Base-by-base conservation (phyloP, 208 protist species). In the Phytomonas sp. region DNA sequence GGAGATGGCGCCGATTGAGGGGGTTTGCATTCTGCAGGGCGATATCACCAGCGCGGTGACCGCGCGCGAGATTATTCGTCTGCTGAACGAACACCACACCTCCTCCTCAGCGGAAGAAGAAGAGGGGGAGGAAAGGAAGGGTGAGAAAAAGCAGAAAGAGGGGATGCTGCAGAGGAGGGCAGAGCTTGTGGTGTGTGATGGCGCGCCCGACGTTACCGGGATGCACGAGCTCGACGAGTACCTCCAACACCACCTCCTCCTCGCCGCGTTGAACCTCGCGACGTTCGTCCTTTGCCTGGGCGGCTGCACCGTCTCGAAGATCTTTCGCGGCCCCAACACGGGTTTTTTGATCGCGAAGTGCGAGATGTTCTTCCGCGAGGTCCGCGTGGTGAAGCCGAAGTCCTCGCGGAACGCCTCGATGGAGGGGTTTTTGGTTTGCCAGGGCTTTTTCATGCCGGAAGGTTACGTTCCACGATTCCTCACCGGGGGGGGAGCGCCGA, bases 141-240 rank as follows among this genome's bases (percentile, higher is more conserved):
- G 66, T 6, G 32, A 64, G 8, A 31, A 53, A 15, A 33, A n/a
- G 8, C n/a, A 46, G 28, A 31, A 23, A 73, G 60, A 64, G 29
- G 30, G 43, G 15, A 17, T 59, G 15, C 75, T 33, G 37, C 72
- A 70, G 56, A 72, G 78, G 13, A 92, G 84, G 70, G 98, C 98
- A 0, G 97, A 99, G 72, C 78, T 99, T 17, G 98, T 99, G 6
- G 84, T 99, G 28, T 99, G 96, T 75, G 99, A 99, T 83, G 99
- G 99, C 20, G 99, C 99, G 0, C 99, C 99, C 1, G 99, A 99
- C 79, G 98, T 99, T 23, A 99, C 98, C 2, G 98, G 98, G 29
- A 91, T 99, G 82, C 98, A 99, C 75, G 98, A 99, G 83, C 84
- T 99, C 31, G 98, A 99, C 76, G 98, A 99, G 86, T 99, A 99